phyloP scores from a whole-genome alignment of 345 rosid genomes.

The Zanthoxylum bungeanum region DNA sequence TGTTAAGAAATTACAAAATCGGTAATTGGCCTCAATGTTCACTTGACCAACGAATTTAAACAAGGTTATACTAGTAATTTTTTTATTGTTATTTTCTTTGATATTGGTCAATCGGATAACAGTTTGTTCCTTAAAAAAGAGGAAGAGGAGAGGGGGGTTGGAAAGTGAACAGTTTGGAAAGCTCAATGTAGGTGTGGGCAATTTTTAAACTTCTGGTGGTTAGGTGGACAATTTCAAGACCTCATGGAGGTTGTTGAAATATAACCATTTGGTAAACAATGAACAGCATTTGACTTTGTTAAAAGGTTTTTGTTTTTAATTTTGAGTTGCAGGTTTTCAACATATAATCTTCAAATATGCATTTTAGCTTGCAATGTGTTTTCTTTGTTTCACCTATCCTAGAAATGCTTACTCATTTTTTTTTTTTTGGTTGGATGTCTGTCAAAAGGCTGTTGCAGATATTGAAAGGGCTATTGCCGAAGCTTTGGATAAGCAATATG shows the following conservation, averaged over 20 bases:
- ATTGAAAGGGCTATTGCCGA: conserved; percentile 78
- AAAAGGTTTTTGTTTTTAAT: neutral
- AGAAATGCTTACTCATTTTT: neutral
- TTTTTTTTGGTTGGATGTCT: neutral
- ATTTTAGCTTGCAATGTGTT: neutral
- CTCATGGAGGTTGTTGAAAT: neutral
- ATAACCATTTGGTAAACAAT: neutral
- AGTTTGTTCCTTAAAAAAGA: neutral
- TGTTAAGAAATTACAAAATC: neutral
- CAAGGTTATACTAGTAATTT: neutral
- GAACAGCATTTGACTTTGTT: neutral
- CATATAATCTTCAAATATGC: neutral
- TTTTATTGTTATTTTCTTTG: no score
- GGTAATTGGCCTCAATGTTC: neutral
- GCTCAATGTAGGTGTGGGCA: no score
- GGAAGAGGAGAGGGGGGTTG: no score
- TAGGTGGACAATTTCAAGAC: neutral
- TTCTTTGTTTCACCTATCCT: conserved; percentile 1
- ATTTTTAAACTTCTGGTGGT: neutral
- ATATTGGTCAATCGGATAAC: no score
- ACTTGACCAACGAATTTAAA: neutral
- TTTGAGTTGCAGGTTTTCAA: neutral
- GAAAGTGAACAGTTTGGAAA: neutral
- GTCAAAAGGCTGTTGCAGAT: conserved; percentile 77
- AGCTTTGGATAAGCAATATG: conserved; percentile 82